These are phyloP conservation scores for Baeospora myosura DNA, from an alignment of 1,284 basidiomycete genomes.

Conservation along the genomic window DNA sequence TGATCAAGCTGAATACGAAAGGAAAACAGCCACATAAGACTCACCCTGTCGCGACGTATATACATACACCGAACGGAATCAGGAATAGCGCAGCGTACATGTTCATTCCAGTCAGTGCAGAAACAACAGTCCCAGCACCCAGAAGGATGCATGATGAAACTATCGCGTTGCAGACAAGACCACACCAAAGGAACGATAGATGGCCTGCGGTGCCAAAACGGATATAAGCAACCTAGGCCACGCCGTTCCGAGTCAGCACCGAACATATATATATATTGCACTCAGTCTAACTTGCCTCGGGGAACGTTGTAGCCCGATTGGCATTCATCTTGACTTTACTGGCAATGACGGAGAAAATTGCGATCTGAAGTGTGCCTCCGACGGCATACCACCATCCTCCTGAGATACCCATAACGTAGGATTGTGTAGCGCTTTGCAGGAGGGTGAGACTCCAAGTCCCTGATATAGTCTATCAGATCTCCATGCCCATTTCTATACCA, in stretches of 20 bases:
- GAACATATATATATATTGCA: background rate
- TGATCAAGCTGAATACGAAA: background rate
- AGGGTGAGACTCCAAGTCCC: conserved; percentile 58
- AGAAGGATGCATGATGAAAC: conserved; percentile 39
- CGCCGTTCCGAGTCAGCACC: too few species aligned
- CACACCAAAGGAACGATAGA: conserved; percentile 60
- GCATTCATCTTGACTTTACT: conserved; percentile 57
- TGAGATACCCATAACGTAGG: background rate
- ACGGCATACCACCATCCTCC: conserved; percentile 41
- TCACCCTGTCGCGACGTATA: conserved; percentile 21
- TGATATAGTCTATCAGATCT: conserved; percentile 17
- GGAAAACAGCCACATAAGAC: too few species aligned
- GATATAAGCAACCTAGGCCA: conserved; percentile 57
- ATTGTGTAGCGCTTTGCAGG: conserved; percentile 28
- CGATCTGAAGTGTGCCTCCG: conserved; percentile 50
- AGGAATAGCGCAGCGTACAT: conserved; percentile 53
- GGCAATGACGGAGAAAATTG: conserved; percentile 50
- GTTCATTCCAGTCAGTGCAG: conserved; percentile 63
- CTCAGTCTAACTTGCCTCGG: conserved; percentile 26
- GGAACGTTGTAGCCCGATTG: conserved; percentile 48
- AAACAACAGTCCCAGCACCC: conserved; percentile 56
- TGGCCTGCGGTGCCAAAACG: conserved; percentile 61
- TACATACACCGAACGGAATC: conserved; percentile 36
- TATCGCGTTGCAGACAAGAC: conserved; percentile 53
- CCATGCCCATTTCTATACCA: conserved; percentile 43